A percentile compares a stretch with the other conserved stretches of the same genome.
Evolutionary conservation across 1,139 yeast genomes (phyloP).

Genomic region (Hansenula lynferdii): DNA sequence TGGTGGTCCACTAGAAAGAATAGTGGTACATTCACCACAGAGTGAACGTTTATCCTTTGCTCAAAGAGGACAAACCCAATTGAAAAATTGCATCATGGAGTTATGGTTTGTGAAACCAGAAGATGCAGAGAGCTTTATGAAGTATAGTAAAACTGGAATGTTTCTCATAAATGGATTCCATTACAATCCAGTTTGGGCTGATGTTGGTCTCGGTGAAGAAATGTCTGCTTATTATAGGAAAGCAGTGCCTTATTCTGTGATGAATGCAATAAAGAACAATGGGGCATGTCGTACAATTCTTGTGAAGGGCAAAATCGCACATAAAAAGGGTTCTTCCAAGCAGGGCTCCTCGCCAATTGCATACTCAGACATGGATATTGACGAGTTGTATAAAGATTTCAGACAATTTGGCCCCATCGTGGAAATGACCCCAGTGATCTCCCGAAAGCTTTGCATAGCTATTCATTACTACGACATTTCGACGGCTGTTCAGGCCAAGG

Average conservation of each 20-base stretch:
- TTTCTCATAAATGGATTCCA: conserved; percentile 58
- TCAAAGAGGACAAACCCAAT: not conserved
- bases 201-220: no score
- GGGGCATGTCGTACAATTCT: no score
- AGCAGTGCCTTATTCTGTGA: no score
- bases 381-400: conserved; percentile 46
- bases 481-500: conserved; percentile 62
- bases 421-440: conserved; percentile 62
- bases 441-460: conserved; percentile 57
- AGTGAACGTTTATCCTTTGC: not conserved
- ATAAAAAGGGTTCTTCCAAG: conserved; percentile 21
- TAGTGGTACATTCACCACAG: no score
- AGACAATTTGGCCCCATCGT: conserved; percentile 52
- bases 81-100: conserved; percentile 32
- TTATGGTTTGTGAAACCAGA: conserved; percentile 48
- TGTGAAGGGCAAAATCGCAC: no score
- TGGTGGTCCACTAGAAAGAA: conserved; percentile 85
- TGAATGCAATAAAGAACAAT: conserved; percentile 34
- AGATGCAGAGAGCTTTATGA: conserved; percentile 53
- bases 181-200: no score
- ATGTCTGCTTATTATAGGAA: no score
- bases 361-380: conserved; percentile 33
- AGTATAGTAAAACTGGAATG: conserved; percentile 50
- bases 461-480: conserved; percentile 59
- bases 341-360: conserved; percentile 29